phyloP scores from a whole-genome alignment of 1,284 basidiomycete species.

The Heliocybe sulcata region DNA sequence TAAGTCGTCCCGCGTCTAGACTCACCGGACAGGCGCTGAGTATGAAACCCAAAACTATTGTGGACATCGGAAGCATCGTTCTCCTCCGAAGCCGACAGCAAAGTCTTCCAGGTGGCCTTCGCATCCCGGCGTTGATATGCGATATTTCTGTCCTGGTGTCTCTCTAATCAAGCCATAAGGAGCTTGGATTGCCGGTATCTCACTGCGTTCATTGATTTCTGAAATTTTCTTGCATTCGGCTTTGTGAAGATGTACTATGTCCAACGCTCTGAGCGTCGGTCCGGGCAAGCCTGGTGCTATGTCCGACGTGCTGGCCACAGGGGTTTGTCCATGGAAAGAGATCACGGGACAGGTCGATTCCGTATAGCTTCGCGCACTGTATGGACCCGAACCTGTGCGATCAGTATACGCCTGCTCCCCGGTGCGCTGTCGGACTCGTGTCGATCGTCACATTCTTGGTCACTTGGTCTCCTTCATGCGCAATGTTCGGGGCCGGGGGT shows the following conservation, averaged over 20 bases:
- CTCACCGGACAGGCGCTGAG: neutral
- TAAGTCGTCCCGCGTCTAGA: neutral
- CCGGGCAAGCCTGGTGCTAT: neutral
- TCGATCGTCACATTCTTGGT: too few relatives aligned
- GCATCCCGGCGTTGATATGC: neutral
- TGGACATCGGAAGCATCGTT: neutral
- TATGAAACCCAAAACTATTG: neutral
- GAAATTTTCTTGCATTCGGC: neutral
- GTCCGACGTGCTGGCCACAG: neutral
- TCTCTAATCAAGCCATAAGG: too few relatives aligned
- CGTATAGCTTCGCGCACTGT: too few relatives aligned
- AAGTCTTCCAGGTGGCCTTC: neutral
- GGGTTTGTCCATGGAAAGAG: too few relatives aligned
- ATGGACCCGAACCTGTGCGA: too few relatives aligned
- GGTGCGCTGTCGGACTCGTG: too few relatives aligned
- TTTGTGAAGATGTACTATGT: neutral
- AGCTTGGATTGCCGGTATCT: neutral
- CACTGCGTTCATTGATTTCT: neutral
- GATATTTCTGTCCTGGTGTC: neutral
- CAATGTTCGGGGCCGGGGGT: neutral
- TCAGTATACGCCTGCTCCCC: too few relatives aligned
- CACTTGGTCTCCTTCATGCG: neutral
- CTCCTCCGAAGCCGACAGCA: neutral
- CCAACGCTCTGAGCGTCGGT: neutral
- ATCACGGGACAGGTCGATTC: too few relatives aligned